phyloP scores from a whole-genome alignment of 148 eudicot genomes.

The Selenicereus undatus region DNA sequence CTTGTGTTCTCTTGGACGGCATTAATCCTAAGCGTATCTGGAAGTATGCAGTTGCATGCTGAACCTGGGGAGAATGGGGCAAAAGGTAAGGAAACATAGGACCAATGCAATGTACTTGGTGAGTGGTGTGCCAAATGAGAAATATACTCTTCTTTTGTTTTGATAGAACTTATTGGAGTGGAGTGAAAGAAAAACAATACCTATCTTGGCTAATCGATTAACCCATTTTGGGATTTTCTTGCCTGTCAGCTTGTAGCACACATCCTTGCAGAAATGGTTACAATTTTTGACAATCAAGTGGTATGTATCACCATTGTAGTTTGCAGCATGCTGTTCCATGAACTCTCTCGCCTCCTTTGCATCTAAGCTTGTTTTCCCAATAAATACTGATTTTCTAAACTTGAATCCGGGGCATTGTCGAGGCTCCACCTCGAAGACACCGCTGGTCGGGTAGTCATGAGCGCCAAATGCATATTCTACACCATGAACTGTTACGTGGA shows the following conservation, averaged over 20 bases:
- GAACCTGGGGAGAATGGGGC: conserved; percentile 41
- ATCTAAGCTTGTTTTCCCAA: conserved; percentile 70
- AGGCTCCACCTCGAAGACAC: conserved; percentile 91
- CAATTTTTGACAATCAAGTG: conserved; percentile 84
- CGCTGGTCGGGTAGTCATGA: conserved; percentile 81
- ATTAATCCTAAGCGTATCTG: conserved; percentile 63
- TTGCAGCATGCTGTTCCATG: conserved; percentile 68
- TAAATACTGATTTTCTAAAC: conserved; percentile 69
- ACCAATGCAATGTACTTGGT: not conserved
- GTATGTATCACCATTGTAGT: conserved; percentile 83
- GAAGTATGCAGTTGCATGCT: conserved; percentile 66
- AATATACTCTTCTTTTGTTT: no score
- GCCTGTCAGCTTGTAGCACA: conserved; percentile 65
- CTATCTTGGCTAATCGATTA: conserved; percentile 80
- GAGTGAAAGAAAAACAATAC: conserved; percentile 27
- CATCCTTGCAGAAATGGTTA: conserved; percentile 88
- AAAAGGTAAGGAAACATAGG: not conserved
- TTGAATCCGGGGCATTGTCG: conserved; percentile 88
- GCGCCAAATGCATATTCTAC: conserved; percentile 96
- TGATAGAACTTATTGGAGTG: not conserved
- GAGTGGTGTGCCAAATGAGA: no score
- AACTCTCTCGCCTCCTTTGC: conserved; percentile 66
- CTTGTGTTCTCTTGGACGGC: conserved; percentile 54
- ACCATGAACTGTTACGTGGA: conserved; percentile 63
- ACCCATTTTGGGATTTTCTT: conserved; percentile 87